Evolutionary conservation across 2,329 filamentous ascomycete genomes (phyloP).

Genomic region (Blumeria graminis): DNA sequence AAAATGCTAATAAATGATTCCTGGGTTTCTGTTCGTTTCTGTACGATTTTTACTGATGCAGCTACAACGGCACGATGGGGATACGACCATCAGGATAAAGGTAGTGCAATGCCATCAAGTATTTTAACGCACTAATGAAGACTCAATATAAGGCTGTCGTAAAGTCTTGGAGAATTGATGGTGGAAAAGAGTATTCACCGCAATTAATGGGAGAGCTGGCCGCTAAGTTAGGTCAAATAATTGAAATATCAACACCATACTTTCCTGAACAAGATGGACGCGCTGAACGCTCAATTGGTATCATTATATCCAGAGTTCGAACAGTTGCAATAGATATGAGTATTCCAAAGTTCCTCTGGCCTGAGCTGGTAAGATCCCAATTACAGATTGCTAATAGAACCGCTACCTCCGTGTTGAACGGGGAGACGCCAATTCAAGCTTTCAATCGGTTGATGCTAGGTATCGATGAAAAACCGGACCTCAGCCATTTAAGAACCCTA

Average conservation of each 20-base stretch:
- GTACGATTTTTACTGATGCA: slow-evolving; percentile 1
- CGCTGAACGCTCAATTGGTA: not conserved
- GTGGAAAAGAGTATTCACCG: not conserved
- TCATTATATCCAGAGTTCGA: not conserved
- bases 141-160: not conserved
- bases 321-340: not conserved
- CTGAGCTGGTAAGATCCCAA: not conserved
- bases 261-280: not conserved
- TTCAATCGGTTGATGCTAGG: not conserved
- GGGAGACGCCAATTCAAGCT: not conserved
- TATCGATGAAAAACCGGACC: slow-evolving; percentile 1
- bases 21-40: not conserved
- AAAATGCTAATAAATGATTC: slow-evolving; percentile 1
- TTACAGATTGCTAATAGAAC: not conserved
- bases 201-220: not conserved
- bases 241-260: not conserved
- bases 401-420: not conserved
- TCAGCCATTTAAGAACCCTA: not conserved
- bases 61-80: slow-evolving; percentile 1
- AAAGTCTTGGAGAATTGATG: slow-evolving; percentile 1
- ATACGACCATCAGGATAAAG: not conserved
- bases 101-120: not conserved
- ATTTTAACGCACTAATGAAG: not conserved
- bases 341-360: not conserved
- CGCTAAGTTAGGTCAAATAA: not conserved